Conservation (phyloP, 257 asterid genomes). For the Ilex asprella region DNA sequence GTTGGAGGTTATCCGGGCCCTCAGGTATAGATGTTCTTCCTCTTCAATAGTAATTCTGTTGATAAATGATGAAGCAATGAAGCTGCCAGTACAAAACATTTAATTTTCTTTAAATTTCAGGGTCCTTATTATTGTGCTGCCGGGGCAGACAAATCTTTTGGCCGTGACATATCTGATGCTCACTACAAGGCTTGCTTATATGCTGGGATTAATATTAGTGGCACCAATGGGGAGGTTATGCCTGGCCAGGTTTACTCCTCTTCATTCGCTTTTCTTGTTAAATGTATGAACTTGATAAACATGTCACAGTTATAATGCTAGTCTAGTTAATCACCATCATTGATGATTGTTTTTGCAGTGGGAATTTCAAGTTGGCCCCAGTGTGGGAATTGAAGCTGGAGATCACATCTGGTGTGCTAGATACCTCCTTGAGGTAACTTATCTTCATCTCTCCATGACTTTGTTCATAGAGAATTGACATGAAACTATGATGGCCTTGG, state of each 20-base stretch:
- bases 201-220: constrained; percentile 95
- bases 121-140: constrained; percentile 96
- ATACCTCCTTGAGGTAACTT: constrained; percentile 84
- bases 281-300: background rate
- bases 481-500: too few species aligned
- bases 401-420: constrained; percentile 98
- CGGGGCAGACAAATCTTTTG: constrained; percentile 95
- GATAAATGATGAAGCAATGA: too few species aligned
- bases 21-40: constrained; percentile 45
- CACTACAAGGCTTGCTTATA: constrained; percentile 97
- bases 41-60: background rate
- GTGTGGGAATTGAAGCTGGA: constrained; percentile 93
- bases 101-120: constrained; percentile 20
- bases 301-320: background rate
- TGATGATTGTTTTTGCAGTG: constrained; percentile 45
- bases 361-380: constrained; percentile 99
- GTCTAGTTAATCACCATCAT: constrained; percentile 1
- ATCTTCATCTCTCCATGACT: too few species aligned
- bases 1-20: constrained; percentile 97
- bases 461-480: too few species aligned
- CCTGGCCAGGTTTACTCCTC: constrained; percentile 81
- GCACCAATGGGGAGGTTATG: constrained; percentile 98
- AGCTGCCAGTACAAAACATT: too few species aligned
- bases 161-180: constrained; percentile 94
- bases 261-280: constrained; percentile 1